Evolutionary conservation across 306 rosid genomes (phyloP).

Genomic region (Echinosophora koreensis): DNA sequence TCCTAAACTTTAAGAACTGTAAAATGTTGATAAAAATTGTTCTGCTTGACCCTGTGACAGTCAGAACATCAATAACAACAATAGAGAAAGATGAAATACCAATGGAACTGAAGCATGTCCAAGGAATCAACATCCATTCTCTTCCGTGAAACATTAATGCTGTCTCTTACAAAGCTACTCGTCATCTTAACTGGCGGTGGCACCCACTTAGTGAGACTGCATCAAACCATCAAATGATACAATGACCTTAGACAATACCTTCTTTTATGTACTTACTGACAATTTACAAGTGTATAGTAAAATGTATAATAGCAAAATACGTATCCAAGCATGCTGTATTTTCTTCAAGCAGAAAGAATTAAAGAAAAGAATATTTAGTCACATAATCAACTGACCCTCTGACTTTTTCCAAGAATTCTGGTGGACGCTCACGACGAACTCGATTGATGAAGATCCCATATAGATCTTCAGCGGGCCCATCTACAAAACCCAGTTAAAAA

Average conservation of each 20-base stretch:
- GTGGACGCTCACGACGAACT: slow-evolving; percentile 93
- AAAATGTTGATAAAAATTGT: slow-evolving; percentile 12
- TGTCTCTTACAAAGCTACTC: slow-evolving; percentile 82
- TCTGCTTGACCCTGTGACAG: slow-evolving; percentile 15
- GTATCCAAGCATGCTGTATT: not conserved
- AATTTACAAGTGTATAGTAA: slow-evolving; percentile 15
- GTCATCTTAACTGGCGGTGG: slow-evolving; percentile 99
- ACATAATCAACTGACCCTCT: slow-evolving; percentile 80
- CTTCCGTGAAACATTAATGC: slow-evolving; percentile 81
- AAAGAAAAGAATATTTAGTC: slow-evolving; percentile 13
- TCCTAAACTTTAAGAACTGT: slow-evolving; percentile 18
- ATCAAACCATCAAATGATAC: slow-evolving; percentile 50
- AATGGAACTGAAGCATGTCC: slow-evolving; percentile 99
- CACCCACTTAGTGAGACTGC: slow-evolving; percentile 99
- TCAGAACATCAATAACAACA: slow-evolving; percentile 11
- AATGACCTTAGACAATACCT: slow-evolving; percentile 38
- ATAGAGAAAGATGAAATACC: slow-evolving; percentile 56
- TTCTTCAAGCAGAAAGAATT: slow-evolving; percentile 25
- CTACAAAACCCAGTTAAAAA: slow-evolving; percentile 52
- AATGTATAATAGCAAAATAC: slow-evolving; percentile 5
- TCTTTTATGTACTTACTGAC: not conserved
- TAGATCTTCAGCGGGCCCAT: slow-evolving; percentile 96
- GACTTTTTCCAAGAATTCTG: slow-evolving; percentile 74
- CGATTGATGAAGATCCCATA: slow-evolving; percentile 92
- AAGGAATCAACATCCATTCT: slow-evolving; percentile 95